Evolutionary conservation across 2,329 filamentous ascomycete species (phyloP).

Genomic region (Dothidotthia symphoricarpi): DNA sequence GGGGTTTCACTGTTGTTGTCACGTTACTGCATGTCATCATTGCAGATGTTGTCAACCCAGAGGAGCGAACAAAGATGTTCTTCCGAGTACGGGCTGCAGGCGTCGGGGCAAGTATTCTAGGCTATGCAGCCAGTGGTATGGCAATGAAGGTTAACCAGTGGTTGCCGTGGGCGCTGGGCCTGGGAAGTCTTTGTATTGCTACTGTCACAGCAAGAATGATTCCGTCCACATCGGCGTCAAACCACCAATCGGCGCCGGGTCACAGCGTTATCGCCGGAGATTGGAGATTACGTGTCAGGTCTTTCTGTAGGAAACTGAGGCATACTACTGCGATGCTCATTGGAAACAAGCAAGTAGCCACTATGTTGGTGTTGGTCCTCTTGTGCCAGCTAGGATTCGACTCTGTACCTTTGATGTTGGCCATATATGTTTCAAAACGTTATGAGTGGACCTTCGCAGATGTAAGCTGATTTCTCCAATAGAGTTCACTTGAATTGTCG

Average conservation of each 20-base stretch:
- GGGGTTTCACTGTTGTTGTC: conserved; percentile 15
- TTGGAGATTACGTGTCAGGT: neutral
- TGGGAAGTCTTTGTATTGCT: conserved; percentile 4
- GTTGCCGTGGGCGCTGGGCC: conserved; percentile 15
- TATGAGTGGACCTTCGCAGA: conserved; percentile 18
- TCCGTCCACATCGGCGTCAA: conserved; percentile 6
- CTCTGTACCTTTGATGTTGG: conserved; percentile 15
- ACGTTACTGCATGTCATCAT: conserved; percentile 20
- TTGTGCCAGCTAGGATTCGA: conserved; percentile 20
- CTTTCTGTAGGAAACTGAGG: neutral
- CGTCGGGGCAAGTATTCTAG: conserved; percentile 15
- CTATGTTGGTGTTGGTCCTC: conserved; percentile 13
- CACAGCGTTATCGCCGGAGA: neutral
- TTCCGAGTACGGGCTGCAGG: conserved; percentile 17
- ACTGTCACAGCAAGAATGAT: conserved; percentile 9
- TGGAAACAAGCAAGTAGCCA: conserved; percentile 9
- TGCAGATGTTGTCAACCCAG: conserved; percentile 13
- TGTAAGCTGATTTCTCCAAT: too few species aligned
- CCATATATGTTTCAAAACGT: conserved; percentile 19
- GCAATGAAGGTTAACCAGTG: conserved; percentile 11
- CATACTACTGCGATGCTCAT: conserved; percentile 2
- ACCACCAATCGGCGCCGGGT: neutral
- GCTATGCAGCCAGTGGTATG: conserved; percentile 13
- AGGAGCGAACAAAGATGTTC: conserved; percentile 15
- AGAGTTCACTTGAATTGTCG: too few species aligned